Evolutionary conservation across 2,329 filamentous ascomycete species (phyloP), one percentile per base, ranked within the genome.

Genomic region (Diaporthe ampelina): DNA sequence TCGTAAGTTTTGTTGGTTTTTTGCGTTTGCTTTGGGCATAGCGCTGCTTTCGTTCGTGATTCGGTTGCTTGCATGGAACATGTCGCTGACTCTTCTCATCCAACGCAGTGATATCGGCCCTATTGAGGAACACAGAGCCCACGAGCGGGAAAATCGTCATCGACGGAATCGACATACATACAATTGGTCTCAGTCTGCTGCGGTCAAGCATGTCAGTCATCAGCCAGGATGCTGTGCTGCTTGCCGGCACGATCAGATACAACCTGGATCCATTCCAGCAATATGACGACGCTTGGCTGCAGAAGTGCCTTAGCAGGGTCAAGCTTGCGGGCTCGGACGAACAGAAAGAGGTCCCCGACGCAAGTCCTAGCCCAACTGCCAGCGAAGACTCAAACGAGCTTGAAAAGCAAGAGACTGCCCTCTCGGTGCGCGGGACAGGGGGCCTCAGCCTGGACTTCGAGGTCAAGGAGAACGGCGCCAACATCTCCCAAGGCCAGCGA

Each of bases 401-500:
- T 11, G 57, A 72, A 10, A 61, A 72, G 57, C 69, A 72, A 24
- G 45, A 63, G 35, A 61, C 45, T 54, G 57, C 29, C 13, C 24
- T 54, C 11, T 63, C 69, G 32, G 56, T 32, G 15, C 56, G 69
- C 19, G 57, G 45, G 5, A 54, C 69, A 26, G 21, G 43, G 4
- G 57, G 32, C 32, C 69, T 72, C 43, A 43, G 56, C 43, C 57
- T 72, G 24, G 69, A 72, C 45, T 72, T 72, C 11, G 69, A 63
- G 32, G 40, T 94, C 1, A 91, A 93, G 77, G 92, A 94, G 79
- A 92, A 93, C 84, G 92, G 92, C 0, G 84, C 93, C 57, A 94
- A 94, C 78, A 93, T 93, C 84, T 93, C 91, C 0, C 88, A 93
- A 11, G 92, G 92, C 1, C 92, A 94, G 81, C 87, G 93, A 24